These are phyloP conservation scores for Floccularia luteovirens DNA, from an alignment of 768 basidiomycete genomes.

Conservation along the genomic window DNA sequence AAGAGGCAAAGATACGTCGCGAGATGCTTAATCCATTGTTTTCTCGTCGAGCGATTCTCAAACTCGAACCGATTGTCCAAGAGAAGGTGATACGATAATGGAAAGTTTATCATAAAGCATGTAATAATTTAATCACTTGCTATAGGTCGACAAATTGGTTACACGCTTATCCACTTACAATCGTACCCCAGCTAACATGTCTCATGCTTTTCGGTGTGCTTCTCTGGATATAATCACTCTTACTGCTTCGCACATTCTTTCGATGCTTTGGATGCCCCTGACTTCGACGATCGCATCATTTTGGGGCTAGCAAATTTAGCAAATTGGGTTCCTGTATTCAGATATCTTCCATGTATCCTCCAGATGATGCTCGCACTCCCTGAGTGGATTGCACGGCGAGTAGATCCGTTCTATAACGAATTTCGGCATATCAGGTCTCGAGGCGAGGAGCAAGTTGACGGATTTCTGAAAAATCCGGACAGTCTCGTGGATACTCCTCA, in stretches of 20 bases:
- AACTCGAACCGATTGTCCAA: constrained; percentile 25
- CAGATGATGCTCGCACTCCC: constrained; percentile 8
- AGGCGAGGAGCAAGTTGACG: constrained; percentile 10
- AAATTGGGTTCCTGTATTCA: constrained; percentile 20
- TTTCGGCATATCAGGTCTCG: constrained; percentile 7
- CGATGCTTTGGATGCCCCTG: constrained; percentile 20
- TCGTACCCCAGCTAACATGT: constrained; percentile 22
- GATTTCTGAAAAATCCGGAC: constrained; percentile 7
- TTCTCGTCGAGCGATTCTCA: constrained; percentile 26
- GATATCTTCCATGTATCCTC: constrained; percentile 21
- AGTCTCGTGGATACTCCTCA: constrained; percentile 7
- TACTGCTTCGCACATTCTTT: constrained; percentile 29
- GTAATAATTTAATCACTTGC: not conserved
- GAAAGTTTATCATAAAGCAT: not conserved
- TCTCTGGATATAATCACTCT: constrained; percentile 35
- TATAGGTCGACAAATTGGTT: constrained; percentile 26
- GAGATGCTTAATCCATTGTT: constrained; percentile 26
- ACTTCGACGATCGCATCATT: constrained; percentile 26
- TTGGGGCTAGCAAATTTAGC: constrained; percentile 20
- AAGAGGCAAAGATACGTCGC: constrained; percentile 21
- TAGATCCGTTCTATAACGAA: constrained; percentile 6
- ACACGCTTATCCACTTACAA: constrained; percentile 9
- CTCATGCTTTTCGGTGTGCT: constrained; percentile 31
- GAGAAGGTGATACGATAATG: constrained; percentile 13
- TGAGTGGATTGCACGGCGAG: constrained; percentile 3